Percentiles rank a stretch among this genome's conserved stretches.
phyloP scores from a whole-genome alignment of 1,284 basidiomycete genomes.

The Cutaneotrichosporon mucoides region DNA sequence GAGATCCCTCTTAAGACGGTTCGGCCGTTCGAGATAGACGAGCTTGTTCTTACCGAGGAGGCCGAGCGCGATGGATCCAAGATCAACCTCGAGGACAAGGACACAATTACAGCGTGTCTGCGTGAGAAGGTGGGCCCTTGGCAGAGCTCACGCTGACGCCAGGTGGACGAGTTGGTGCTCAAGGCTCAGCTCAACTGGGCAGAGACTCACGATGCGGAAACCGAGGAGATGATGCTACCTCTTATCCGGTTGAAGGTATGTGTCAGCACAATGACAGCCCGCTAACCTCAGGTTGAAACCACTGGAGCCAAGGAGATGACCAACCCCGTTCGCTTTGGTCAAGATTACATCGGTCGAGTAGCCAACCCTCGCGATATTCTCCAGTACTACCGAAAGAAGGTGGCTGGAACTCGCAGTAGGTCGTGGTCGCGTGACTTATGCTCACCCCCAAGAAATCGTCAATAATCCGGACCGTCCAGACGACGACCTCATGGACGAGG shows the following conservation, averaged over 20 bases:
- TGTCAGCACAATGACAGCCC: not conserved
- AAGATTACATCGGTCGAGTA: constrained; percentile 84
- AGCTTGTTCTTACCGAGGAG: constrained; percentile 67
- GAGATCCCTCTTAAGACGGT: constrained; percentile 86
- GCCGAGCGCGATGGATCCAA: constrained; percentile 63
- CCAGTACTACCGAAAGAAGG: constrained; percentile 81
- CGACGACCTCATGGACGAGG: constrained; percentile 58
- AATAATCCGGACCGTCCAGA: constrained; percentile 53
- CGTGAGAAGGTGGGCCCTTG: constrained; percentile 59
- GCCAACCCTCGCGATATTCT: constrained; percentile 94
- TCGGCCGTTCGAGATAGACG: constrained; percentile 89
- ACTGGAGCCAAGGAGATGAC: constrained; percentile 82
- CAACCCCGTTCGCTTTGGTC: constrained; percentile 94
- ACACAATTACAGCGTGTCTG: constrained; percentile 73
- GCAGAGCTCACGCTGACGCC: not conserved
- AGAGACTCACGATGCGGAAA: constrained; percentile 60
- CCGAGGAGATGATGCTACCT: constrained; percentile 70
- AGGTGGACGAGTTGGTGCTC: constrained; percentile 77
- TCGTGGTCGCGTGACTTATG: not conserved
- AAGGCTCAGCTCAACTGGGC: constrained; percentile 74
- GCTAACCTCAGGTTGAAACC: constrained; percentile 68
- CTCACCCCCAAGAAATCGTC: constrained; percentile 32
- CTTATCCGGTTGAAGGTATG: constrained; percentile 77
- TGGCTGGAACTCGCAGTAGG: constrained; percentile 51
- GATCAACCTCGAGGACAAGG: constrained; percentile 71